Evolutionary conservation across 495 filamentous ascomycete genomes (phyloP), one percentile per base, ranked within the genome.

Genomic region (Annulohypoxylon bovei): DNA sequence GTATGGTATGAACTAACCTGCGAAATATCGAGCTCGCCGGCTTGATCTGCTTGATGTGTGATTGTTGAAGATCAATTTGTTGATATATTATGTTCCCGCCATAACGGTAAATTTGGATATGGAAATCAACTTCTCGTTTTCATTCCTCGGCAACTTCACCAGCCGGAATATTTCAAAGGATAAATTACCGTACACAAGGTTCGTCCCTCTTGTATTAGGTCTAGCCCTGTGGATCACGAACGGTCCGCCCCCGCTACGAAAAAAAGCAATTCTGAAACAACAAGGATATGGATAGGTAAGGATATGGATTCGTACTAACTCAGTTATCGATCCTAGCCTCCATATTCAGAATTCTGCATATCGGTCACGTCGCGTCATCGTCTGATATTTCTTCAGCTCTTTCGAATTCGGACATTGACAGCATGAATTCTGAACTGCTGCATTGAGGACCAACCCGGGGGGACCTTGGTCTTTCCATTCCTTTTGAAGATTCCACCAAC

Each of bases 281-380:
- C 67, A 62, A 27, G 68, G 62, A 63, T 62, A 22, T 33, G 35
- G 35, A 27, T 68, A 58, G n/a, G 40, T 11, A 56, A 56, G 9
- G 39, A 42, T 42, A 42, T 18, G 39, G 18, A 42, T 9, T 9
- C 4, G 32, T 35, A 42, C 39, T 16, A 6, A 6, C 20, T 16
- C 12, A 42, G 39, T n/a, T 42, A 42, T 42, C n/a, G 9, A 56
- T 50, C 65, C 50, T 67, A 18, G 30, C 30, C 42, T 50, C 22
- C 46, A 27, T 11, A 28, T 50, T 25, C 46, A 25, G 25, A 25
- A 7, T 32, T 18, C n/a, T 18, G 32, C 59, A 23, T 18, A 18
- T 57, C 57, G 54, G 55, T 70, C 67, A 61, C 67, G 65, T 61
- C 67, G 60, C 67, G 62, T 66, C 50, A 68, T 62, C 65, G 57